Conservation (phyloP, 2,329 filamentous ascomycete genomes). For the Exophiala aquamarina region DNA sequence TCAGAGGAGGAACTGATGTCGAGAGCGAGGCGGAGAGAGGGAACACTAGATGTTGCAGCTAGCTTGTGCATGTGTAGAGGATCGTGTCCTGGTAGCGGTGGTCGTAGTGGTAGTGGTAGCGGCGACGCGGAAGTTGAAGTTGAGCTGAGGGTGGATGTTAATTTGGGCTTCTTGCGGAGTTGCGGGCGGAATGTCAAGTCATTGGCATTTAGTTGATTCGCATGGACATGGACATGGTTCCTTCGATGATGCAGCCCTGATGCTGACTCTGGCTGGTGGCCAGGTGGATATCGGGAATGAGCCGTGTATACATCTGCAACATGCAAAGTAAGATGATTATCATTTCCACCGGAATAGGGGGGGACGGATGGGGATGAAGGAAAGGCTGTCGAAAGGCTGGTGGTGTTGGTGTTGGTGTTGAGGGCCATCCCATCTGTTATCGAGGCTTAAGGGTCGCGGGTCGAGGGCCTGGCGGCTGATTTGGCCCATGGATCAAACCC, state of each 20-base stretch:
- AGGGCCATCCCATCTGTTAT: constrained; percentile 1
- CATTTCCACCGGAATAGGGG: constrained; percentile 1
- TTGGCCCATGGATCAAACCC: constrained; percentile 12
- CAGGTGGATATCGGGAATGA: constrained; percentile 6
- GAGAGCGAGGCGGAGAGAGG: constrained; percentile 16
- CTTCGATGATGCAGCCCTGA: no score
- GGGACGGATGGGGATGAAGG: constrained; percentile 9
- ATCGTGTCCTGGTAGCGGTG: neutral
- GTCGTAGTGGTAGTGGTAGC: constrained; percentile 1
- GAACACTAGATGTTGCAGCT: constrained; percentile 14
- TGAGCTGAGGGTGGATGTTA: constrained; percentile 7
- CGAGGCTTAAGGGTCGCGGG: neutral
- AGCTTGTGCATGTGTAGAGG: constrained; percentile 20
- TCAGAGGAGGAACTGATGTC: constrained; percentile 6
- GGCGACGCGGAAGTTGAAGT: neutral
- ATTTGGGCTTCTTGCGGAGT: constrained; percentile 26
- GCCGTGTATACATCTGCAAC: constrained; percentile 10
- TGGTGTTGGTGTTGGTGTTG: constrained; percentile 1
- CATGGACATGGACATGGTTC: no score
- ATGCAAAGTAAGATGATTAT: constrained; percentile 12
- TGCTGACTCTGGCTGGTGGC: no score
- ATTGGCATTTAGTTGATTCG: constrained; percentile 4
- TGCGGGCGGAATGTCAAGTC: constrained; percentile 20
- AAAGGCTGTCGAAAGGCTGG: constrained; percentile 3
- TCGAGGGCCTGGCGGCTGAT: constrained; percentile 5